Evolutionary conservation across 805 yeast species (phyloP), one percentile per base, ranked within the genome.

Genomic region (Cephaloascus fragrans): DNA sequence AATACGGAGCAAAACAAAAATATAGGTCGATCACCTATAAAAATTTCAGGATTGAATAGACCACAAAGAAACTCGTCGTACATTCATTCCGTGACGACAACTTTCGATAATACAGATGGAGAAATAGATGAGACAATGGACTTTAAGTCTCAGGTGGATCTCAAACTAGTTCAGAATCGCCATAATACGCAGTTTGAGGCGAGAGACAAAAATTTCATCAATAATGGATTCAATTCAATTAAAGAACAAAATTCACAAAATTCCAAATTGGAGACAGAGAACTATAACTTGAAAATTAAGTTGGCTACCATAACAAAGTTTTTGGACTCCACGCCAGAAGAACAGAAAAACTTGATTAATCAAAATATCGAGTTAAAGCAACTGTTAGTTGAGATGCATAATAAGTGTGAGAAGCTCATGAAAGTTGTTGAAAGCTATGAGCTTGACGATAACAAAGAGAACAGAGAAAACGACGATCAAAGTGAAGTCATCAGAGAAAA

Each of bases 281-380:
- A 69, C 42, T 65, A 63, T 45, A 64, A 64, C 39, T 52, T 69
- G 44, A 69, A 67, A 44, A 56, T 69, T 28, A 65, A 67, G 42
- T 54, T 68, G 31, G 66, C 70, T 2, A 62, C 68, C 3, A 51
- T 67, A 23, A 60, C 62, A 4, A 56, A 60, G 46, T 64, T 56
- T 37, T 52, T 66, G 33, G 57, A 63, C 37, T 62, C 58, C n/a
- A 55, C 69, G n/a, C 75, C 75, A 0, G 53, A 50, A 31, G 71
- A 67, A 39, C 61, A 64, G 26, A 46, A 51, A 2, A 62, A 60
- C 4, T 39, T 70, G 37, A 54, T 68, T 26, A 52, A 52, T 39
- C 63, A 63, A 41, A 67, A 67, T 41, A 57, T 65, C 10, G 56
- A 57, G 15, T 45, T 64, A 38, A 55, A 48, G 34, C 60, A 57